phyloP scores from a whole-genome alignment of 441 rosid species.

The Pelargonium citronellum region DNA sequence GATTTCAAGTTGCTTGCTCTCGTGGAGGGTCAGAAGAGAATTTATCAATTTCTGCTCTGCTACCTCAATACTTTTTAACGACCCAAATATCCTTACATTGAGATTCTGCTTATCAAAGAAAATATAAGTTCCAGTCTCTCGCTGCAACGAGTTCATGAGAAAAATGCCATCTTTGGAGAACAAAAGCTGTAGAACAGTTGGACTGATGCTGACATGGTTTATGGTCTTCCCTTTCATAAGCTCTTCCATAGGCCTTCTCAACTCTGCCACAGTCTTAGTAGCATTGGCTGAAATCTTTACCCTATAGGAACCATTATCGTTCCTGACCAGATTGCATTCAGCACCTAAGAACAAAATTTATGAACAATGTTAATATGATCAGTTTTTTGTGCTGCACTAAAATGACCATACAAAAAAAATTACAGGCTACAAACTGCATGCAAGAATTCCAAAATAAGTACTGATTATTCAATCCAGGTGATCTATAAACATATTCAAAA shows the following conservation, averaged over 20 bases:
- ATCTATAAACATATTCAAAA: too few species aligned
- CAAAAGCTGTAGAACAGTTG: constrained; percentile 43
- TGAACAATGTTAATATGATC: not conserved
- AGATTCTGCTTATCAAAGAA: constrained; percentile 42
- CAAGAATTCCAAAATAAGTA: too few species aligned
- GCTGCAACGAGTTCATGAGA: constrained; percentile 47
- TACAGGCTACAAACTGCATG: too few species aligned
- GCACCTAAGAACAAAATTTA: constrained; percentile 40
- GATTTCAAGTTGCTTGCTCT: constrained; percentile 56
- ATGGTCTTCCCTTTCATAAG: constrained; percentile 49
- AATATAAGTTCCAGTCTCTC: constrained; percentile 47
- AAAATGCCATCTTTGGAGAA: constrained; percentile 42
- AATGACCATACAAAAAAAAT: too few species aligned
- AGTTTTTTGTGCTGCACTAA: not conserved
- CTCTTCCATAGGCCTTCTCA: constrained; percentile 59
- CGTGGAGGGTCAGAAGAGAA: constrained; percentile 38
- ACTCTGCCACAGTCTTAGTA: constrained; percentile 57
- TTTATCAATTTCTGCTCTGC: constrained; percentile 47
- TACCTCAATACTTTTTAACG: constrained; percentile 26
- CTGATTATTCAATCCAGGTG: too few species aligned
- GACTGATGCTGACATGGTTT: constrained; percentile 30
- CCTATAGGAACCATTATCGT: constrained; percentile 43
- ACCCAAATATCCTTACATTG: constrained; percentile 51
- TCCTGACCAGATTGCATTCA: constrained; percentile 35
- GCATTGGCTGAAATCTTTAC: constrained; percentile 58